Percentiles rank a stretch among this genome's conserved stretches.
Evolutionary conservation across 2,329 filamentous ascomycete genomes (phyloP).

Genomic region (Pseudodiploospora longispora): DNA sequence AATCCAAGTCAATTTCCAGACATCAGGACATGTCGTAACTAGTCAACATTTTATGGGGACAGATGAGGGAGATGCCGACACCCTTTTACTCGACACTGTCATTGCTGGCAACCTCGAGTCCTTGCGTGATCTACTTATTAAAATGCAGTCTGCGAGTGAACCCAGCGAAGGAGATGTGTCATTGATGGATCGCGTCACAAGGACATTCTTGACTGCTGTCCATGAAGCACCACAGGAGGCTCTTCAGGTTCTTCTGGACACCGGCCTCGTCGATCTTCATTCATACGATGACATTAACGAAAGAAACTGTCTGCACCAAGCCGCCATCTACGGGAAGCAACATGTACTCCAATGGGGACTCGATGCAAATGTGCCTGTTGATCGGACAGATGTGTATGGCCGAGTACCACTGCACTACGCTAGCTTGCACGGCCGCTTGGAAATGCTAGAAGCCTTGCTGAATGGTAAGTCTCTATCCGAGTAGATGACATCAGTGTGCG

Average conservation of each 20-base stretch:
- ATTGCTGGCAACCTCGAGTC: conserved; percentile 71
- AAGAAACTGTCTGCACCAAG: conserved; percentile 90
- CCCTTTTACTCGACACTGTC: conserved; percentile 79
- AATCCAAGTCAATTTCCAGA: conserved; percentile 78
- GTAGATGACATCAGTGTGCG: too few relatives aligned
- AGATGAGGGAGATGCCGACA: conserved; percentile 84
- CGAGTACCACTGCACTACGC: conserved; percentile 91
- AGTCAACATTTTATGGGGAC: conserved; percentile 61
- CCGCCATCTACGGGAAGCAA: conserved; percentile 83
- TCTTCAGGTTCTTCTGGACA: conserved; percentile 68
- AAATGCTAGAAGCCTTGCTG: conserved; percentile 71
- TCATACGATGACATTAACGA: conserved; percentile 98
- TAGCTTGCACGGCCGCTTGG: conserved; percentile 83
- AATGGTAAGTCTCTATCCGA: conserved; percentile 36
- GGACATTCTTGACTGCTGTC: conserved; percentile 84
- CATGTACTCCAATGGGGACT: conserved; percentile 72
- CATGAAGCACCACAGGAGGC: conserved; percentile 75
- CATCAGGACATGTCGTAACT: conserved; percentile 55
- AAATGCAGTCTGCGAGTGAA: conserved; percentile 51
- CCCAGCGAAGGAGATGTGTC: conserved; percentile 49
- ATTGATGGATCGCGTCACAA: conserved; percentile 68
- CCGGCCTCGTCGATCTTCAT: conserved; percentile 77
- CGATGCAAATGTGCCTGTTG: conserved; percentile 65
- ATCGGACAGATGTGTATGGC: conserved; percentile 84
- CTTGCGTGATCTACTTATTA: conserved; percentile 71